These are phyloP conservation scores for Umbelopsis ramanniana DNA, from an alignment of 192 early-diverging fungal genomes.

Conservation along the genomic window DNA sequence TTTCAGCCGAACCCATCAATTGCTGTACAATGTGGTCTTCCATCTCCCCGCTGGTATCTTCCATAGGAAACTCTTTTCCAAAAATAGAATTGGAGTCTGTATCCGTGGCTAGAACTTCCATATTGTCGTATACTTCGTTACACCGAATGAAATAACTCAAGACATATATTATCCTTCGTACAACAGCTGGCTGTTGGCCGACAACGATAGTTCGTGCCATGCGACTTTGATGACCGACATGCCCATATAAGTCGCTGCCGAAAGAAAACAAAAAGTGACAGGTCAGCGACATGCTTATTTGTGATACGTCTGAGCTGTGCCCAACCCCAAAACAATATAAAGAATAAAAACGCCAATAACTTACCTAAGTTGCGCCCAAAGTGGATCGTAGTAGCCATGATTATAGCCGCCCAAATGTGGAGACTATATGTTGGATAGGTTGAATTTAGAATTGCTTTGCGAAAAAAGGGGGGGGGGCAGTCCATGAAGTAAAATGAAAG, in stretches of 20 bases:
- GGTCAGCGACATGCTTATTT: not conserved
- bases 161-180: slow-evolving; percentile 54
- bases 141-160: slow-evolving; percentile 63
- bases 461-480: too few species aligned
- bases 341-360: not conserved
- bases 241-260: slow-evolving; percentile 55
- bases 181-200: slow-evolving; percentile 48
- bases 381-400: slow-evolving; percentile 53
- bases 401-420: slow-evolving; percentile 27
- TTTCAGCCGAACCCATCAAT: slow-evolving; percentile 31
- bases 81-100: slow-evolving; percentile 23
- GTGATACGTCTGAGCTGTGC: not conserved
- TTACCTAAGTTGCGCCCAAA: slow-evolving; percentile 63
- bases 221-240: slow-evolving; percentile 49
- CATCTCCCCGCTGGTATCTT: slow-evolving; percentile 28
- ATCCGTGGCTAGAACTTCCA: slow-evolving; percentile 26
- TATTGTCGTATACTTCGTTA: slow-evolving; percentile 58
- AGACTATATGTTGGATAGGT: not conserved
- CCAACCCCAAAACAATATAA: not conserved
- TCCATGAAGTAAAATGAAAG: too few species aligned
- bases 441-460: too few species aligned
- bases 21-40: slow-evolving; percentile 39
- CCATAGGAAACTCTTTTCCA: slow-evolving; percentile 20
- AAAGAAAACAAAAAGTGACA: not conserved
- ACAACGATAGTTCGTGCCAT: slow-evolving; percentile 59